Base-by-base conservation (phyloP, 2,329 filamentous ascomycete species). In the Chaetomiaceae sp. region DNA sequence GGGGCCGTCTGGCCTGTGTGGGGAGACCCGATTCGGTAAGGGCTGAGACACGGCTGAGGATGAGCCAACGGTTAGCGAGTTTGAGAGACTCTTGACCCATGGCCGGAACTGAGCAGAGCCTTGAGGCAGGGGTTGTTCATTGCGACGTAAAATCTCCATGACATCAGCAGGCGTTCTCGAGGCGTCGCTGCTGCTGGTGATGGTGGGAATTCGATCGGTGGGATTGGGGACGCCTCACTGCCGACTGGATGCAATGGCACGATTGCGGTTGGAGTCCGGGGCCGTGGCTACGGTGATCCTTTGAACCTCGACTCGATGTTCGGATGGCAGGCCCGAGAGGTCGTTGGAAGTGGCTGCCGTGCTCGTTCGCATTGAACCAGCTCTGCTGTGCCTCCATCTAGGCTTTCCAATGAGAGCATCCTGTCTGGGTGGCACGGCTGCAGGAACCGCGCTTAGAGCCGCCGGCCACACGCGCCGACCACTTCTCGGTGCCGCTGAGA, bases 51-150 rank as follows among this genome's bases (percentile, higher is more conserved):
- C 59, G 68, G 64, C 66, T 73, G 75, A 79, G 73, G 74, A 76
- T 75, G 69, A 68, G 64, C 69, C 71, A 70, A 67, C 66, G 62
- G 64, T 71, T 76, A 75, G 75, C 72, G 73, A 72, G 78, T 81
- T 81, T 81, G 75, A 79, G 75, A 74, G 73, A 68, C 60, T 51
- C 49, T 47, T 47, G 56, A 55, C 59, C 62, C 62, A 60, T 57
- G 60, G 51, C 62, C 65, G 64, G 64, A 66, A 64, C 59, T 59
- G 61, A 62, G 64, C 64, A 57, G 63, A 65, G 53, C 64, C 62
- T 62, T 59, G 55, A 31, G 53, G 58, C 58, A 63, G 55, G 62
- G 61, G 57, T 42, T 8, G 39, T 42, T 39, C 49, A 55, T n/a
- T n/a, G n/a, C n/a, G n/a, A n/a, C n/a, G n/a, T n/a, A n/a, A n/a